Evolutionary conservation across 2,329 filamentous ascomycete genomes (phyloP).

Genomic region (Scytalidium lignicola): DNA sequence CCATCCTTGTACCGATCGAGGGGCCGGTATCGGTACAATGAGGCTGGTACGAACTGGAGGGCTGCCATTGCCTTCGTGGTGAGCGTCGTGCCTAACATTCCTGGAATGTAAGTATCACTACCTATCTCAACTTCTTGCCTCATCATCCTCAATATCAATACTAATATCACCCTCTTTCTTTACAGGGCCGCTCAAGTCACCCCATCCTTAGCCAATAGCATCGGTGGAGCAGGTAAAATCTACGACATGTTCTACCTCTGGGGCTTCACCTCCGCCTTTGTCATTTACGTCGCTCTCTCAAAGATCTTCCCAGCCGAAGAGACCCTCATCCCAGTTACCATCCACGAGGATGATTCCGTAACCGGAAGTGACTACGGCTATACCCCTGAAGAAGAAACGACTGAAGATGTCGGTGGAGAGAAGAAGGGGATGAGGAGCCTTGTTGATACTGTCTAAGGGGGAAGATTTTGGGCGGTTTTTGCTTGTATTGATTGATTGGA

Average conservation of each 20-base stretch:
- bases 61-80: constrained; percentile 20
- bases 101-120: constrained; percentile 13
- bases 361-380: background rate
- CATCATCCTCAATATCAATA: background rate
- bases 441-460: too few relatives aligned
- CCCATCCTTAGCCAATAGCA: constrained; percentile 9
- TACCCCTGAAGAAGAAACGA: background rate
- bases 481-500: too few relatives aligned
- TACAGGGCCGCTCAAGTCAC: constrained; percentile 15
- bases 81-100: constrained; percentile 18
- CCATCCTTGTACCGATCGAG: constrained; percentile 27
- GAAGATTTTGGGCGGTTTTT: too few relatives aligned
- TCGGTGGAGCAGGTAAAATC: constrained; percentile 28
- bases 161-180: background rate
- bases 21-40: constrained; percentile 21
- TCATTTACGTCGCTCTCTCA: constrained; percentile 25
- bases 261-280: constrained; percentile 31
- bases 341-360: constrained; percentile 24
- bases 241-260: constrained; percentile 33
- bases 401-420: background rate
- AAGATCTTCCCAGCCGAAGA: constrained; percentile 28
- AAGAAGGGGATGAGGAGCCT: background rate
- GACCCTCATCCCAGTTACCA: constrained; percentile 25
- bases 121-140: background rate
- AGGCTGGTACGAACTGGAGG: constrained; percentile 20